Evolutionary conservation across 805 yeast genomes (phyloP).

Genomic region (Candida takata): DNA sequence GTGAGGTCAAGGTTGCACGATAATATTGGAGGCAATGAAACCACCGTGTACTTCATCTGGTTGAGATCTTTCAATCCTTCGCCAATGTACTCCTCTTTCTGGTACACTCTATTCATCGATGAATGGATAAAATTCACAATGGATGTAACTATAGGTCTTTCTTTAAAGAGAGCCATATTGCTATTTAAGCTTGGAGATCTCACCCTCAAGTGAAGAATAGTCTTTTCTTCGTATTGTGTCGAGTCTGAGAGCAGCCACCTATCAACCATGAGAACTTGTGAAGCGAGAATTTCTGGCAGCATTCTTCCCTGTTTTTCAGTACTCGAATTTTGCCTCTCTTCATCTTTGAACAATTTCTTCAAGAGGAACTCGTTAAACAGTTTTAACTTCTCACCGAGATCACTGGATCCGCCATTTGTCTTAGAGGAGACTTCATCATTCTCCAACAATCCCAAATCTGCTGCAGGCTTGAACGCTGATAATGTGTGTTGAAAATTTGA

Average conservation of each 20-base stretch:
- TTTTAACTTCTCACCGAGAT: constrained; percentile 31
- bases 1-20: constrained; percentile 52
- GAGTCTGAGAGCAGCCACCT: not conserved
- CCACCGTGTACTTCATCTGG: constrained; percentile 44
- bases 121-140: constrained; percentile 56
- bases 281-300: constrained; percentile 1
- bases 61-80: constrained; percentile 34
- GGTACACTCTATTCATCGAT: constrained; percentile 42
- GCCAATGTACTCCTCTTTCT: not conserved
- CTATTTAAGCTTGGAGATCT: constrained; percentile 9
- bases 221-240: not conserved
- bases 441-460: constrained; percentile 44
- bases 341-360: constrained; percentile 45
- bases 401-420: not conserved
- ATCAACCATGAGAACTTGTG: not conserved
- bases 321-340: constrained; percentile 18
- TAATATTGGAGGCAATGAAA: constrained; percentile 57
- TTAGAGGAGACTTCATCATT: constrained; percentile 27
- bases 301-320: not conserved
- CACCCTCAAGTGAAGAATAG: constrained; percentile 12
- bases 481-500: constrained; percentile 64
- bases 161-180: constrained; percentile 22
- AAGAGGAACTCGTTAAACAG: constrained; percentile 55
- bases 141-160: constrained; percentile 26
- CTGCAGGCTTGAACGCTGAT: constrained; percentile 42